Evolutionary conservation across 768 basidiomycete genomes (phyloP).

Genomic region (Cystofilobasidium bisporidii): DNA sequence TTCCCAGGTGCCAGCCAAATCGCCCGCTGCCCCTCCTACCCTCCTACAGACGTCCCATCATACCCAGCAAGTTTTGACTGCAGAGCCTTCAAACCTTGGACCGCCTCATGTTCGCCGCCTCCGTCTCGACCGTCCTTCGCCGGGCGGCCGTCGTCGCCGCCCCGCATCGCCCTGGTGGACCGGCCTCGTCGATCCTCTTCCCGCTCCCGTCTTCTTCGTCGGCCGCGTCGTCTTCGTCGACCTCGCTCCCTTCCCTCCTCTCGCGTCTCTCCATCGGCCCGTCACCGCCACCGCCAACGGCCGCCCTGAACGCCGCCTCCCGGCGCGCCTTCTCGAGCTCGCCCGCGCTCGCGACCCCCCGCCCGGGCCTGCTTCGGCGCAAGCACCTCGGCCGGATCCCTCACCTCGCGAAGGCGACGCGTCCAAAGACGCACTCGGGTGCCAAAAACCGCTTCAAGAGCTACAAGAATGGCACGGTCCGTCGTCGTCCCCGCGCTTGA

Average conservation of each 20-base stretch:
- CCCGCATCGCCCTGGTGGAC: background rate
- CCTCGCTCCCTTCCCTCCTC: background rate
- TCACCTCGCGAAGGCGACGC: background rate
- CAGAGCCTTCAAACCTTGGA: too few species aligned
- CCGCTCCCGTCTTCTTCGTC: background rate
- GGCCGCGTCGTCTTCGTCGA: background rate
- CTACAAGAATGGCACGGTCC: slow-evolving; percentile 25
- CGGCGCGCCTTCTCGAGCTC: slow-evolving; percentile 12
- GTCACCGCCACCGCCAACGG: background rate
- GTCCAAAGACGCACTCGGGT: slow-evolving; percentile 16
- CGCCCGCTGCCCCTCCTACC: too few species aligned
- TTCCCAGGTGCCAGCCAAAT: too few species aligned
- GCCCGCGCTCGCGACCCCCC: background rate
- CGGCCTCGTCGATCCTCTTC: slow-evolving; percentile 3
- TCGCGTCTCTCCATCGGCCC: slow-evolving; percentile 9
- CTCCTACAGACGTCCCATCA: too few species aligned
- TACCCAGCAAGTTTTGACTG: too few species aligned
- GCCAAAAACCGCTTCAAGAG: slow-evolving; percentile 12
- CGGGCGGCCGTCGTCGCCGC: slow-evolving; percentile 7
- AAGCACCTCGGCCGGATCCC: slow-evolving; percentile 9
- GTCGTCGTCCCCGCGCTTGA: background rate
- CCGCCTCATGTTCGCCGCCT: background rate
- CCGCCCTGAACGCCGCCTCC: background rate
- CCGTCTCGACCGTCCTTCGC: slow-evolving; percentile 17
- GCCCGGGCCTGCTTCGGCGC: background rate